These are phyloP conservation scores for Colletotrichum noveboracense DNA, from an alignment of 2,329 filamentous ascomycete species.

Conservation along the genomic window DNA sequence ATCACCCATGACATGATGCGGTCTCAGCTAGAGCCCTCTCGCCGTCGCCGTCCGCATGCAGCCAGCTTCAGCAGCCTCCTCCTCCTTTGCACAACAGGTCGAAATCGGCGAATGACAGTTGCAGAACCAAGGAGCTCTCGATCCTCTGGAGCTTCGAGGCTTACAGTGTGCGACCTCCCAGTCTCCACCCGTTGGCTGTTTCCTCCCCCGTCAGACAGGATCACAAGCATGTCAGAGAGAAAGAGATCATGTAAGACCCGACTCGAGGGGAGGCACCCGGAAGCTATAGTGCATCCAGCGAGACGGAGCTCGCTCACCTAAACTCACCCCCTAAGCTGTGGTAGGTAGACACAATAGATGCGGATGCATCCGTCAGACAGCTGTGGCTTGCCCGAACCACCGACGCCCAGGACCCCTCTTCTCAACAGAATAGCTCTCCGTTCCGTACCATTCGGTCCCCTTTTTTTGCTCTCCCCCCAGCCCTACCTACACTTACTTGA, in stretches of 20 bases:
- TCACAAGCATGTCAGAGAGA: background rate
- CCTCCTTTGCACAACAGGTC: conserved; percentile 5
- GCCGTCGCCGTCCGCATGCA: conserved; percentile 9
- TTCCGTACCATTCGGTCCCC: background rate
- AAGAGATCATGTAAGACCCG: background rate
- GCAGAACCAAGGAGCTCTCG: background rate
- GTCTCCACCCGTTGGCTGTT: background rate
- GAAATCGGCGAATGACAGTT: conserved; percentile 7
- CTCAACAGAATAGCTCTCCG: background rate
- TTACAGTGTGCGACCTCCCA: background rate
- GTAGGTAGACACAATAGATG: background rate
- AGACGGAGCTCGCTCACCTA: background rate
- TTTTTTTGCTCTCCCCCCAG: background rate
- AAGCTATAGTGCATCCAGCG: background rate
- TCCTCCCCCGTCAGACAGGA: conserved; percentile 4
- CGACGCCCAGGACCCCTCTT: background rate
- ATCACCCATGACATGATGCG: conserved; percentile 5
- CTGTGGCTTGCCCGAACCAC: background rate
- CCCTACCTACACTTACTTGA: conserved; percentile 13
- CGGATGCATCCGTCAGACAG: background rate
- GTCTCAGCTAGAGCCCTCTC: conserved; percentile 3
- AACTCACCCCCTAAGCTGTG: conserved; percentile 8
- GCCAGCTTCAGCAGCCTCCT: background rate
- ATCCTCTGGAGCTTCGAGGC: background rate
- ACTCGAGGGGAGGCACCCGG: background rate